phyloP scores from a whole-genome alignment of 306 rosid species.

The Crataegus laevigata region DNA sequence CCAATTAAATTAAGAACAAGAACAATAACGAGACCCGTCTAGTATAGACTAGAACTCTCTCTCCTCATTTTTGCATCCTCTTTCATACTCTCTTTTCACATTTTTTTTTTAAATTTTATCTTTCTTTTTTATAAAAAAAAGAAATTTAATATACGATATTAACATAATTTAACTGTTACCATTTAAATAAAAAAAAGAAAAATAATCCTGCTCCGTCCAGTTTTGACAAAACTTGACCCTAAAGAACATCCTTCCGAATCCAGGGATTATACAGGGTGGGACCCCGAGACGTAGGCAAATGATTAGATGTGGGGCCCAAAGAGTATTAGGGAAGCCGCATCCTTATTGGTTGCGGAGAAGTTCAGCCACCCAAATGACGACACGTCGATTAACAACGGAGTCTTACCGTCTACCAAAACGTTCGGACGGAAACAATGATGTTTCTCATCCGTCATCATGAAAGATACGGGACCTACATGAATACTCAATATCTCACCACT shows the following conservation, averaged over 20 bases:
- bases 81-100: no score
- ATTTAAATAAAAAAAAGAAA: no score
- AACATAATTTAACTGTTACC: no score
- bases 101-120: no score
- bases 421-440: constrained; percentile 19
- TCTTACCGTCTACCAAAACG: constrained; percentile 4
- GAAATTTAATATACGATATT: no score
- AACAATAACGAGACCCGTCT: not conserved
- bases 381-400: constrained; percentile 28
- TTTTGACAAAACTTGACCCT: not conserved
- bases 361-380: constrained; percentile 12
- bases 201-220: no score
- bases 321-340: constrained; percentile 38
- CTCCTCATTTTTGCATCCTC: no score
- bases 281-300: constrained; percentile 1
- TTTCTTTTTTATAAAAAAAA: no score
- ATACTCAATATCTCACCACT: not conserved
- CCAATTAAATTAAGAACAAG: not conserved
- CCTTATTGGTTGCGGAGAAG: constrained; percentile 28
- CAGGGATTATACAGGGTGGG: not conserved
- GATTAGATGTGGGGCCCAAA: constrained; percentile 32
- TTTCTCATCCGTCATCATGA: constrained; percentile 17
- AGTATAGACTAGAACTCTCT: no score
- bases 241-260: constrained; percentile 1
- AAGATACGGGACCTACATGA: constrained; percentile 23